These are phyloP conservation scores for Pleomassaria siparia DNA, from an alignment of 2,329 filamentous ascomycete species.

Conservation along the genomic window DNA sequence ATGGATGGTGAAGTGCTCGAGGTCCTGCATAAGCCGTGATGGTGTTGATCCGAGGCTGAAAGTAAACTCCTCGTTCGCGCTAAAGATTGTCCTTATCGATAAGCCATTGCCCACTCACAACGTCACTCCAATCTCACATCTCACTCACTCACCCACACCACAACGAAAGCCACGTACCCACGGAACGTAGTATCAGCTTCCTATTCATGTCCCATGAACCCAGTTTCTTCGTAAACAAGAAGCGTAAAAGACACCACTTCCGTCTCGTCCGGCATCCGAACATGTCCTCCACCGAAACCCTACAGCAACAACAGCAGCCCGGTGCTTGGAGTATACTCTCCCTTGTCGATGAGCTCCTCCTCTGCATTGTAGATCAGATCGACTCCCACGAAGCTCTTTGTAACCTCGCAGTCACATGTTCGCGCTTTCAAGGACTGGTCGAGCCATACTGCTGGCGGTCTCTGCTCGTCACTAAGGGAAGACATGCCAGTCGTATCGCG, in stretches of 20 bases:
- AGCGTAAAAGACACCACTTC: background rate
- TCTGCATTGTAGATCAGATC: constrained; percentile 37
- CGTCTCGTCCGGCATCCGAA: constrained; percentile 17
- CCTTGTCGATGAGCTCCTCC: constrained; percentile 38
- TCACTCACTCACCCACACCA: too few species aligned
- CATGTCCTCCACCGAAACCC: background rate
- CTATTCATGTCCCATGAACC: background rate
- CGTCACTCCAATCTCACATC: too few species aligned
- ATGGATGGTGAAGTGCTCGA: too few species aligned
- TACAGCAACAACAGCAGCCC: constrained; percentile 15
- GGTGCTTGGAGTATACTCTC: constrained; percentile 19
- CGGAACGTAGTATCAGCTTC: too few species aligned
- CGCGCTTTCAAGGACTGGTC: constrained; percentile 29
- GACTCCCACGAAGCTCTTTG: constrained; percentile 23
- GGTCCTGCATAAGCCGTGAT: too few species aligned
- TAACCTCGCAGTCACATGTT: constrained; percentile 34
- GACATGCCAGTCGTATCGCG: constrained; percentile 26
- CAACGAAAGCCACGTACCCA: too few species aligned
- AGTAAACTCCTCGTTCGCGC: too few species aligned
- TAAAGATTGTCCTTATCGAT: too few species aligned
- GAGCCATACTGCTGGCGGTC: constrained; percentile 39
- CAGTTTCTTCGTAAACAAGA: background rate
- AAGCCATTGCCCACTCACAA: too few species aligned
- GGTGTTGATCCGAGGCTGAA: too few species aligned
- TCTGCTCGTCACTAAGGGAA: constrained; percentile 28